These are phyloP conservation scores for Podospora comata DNA, from an alignment of 495 filamentous ascomycete genomes.

Conservation along the genomic window DNA sequence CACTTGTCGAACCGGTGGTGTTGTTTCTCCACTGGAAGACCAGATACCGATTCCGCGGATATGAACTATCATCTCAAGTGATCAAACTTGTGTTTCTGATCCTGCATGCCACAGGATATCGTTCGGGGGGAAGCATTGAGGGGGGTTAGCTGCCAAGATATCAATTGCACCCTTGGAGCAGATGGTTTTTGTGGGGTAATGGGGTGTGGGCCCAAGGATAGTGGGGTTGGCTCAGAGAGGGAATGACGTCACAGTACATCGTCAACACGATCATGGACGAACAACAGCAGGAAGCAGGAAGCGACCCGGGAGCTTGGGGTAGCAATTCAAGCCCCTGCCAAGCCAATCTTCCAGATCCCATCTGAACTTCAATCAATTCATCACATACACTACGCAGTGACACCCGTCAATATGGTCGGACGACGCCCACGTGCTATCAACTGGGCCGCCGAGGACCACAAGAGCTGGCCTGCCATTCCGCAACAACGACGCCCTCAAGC, in stretches of 20 bases:
- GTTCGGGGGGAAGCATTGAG: too few species aligned
- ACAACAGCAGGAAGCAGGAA: not conserved
- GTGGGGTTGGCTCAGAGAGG: not conserved
- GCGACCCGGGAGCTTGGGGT: not conserved
- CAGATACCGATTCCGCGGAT: too few species aligned
- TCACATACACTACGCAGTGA: not conserved
- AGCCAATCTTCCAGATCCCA: not conserved
- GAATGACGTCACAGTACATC: not conserved
- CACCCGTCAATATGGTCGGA: conserved; percentile 3
- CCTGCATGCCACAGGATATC: not conserved
- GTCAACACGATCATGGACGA: not conserved
- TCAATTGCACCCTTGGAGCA: not conserved
- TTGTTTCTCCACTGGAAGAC: too few species aligned
- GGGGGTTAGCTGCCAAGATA: too few species aligned
- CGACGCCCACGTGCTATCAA: conserved; percentile 11
- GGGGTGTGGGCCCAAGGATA: not conserved
- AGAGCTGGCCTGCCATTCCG: not conserved
- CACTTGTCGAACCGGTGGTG: too few species aligned
- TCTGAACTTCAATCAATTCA: too few species aligned
- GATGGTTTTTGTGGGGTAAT: not conserved
- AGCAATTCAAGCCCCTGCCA: not conserved
- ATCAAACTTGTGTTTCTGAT: not conserved
- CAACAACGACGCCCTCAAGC: not conserved
- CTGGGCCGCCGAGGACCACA: not conserved
- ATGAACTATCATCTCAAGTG: not conserved